These are phyloP conservation scores for Syzygium malaccense DNA, from an alignment of 441 rosid genomes.

Conservation along the genomic window DNA sequence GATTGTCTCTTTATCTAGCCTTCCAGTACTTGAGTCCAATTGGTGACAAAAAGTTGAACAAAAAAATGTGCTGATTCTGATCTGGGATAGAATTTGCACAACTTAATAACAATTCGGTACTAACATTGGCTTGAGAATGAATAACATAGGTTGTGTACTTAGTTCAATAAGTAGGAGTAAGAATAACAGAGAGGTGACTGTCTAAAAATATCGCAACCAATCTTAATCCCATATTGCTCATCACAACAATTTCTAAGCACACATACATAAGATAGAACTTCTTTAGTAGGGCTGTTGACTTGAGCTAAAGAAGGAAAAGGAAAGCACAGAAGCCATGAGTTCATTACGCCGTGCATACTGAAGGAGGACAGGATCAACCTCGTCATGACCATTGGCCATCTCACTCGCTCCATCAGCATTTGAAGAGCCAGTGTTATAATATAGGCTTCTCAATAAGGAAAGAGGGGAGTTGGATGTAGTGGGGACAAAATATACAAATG, in stretches of 20 bases:
- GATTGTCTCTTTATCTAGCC: neutral
- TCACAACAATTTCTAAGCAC: neutral
- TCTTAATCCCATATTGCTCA: neutral
- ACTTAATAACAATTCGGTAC: neutral
- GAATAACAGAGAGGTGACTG: neutral
- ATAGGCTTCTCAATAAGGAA: neutral
- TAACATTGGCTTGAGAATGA: neutral
- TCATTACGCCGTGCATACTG: neutral
- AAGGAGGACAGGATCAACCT: neutral
- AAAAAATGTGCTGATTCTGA: neutral
- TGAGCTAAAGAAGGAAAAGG: neutral
- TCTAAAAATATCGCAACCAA: neutral
- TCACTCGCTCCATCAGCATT: neutral
- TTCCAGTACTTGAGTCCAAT: neutral
- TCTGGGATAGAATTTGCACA: neutral
- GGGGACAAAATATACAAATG: neutral
- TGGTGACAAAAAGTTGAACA: neutral
- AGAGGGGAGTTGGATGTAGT: neutral
- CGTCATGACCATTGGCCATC: neutral
- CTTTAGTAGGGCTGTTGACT: neutral
- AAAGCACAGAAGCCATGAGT: neutral
- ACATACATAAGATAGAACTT: neutral
- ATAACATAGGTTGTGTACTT: neutral
- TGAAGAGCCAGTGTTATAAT: neutral
- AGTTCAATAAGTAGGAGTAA: neutral